Percentiles rank a stretch among this genome's conserved stretches.
Evolutionary conservation across 2,329 filamentous ascomycete genomes (phyloP).

Genomic region (Sarocladium brachiariae): DNA sequence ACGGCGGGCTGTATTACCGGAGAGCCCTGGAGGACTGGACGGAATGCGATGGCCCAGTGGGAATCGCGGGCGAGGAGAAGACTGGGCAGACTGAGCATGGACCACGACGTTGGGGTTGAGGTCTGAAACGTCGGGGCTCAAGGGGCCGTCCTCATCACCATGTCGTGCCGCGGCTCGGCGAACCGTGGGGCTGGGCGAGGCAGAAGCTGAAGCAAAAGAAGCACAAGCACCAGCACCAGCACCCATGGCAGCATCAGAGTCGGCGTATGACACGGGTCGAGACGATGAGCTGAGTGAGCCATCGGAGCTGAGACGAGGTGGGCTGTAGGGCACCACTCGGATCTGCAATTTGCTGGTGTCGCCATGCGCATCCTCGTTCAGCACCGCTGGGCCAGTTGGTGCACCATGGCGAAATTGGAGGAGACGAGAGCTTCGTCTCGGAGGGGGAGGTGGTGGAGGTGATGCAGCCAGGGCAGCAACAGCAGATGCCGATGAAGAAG

Average conservation of each 20-base stretch:
- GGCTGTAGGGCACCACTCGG: conserved; percentile 32
- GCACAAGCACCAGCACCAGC: neutral
- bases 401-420: conserved; percentile 7
- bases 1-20: neutral
- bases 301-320: conserved; percentile 28
- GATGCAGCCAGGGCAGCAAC: neutral
- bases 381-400: neutral
- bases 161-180: conserved; percentile 6
- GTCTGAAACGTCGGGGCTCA: conserved; percentile 4
- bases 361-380: conserved; percentile 13
- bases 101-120: neutral
- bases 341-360: conserved; percentile 21
- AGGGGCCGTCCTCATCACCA: neutral
- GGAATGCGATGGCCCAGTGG: neutral
- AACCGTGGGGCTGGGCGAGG: conserved; percentile 4
- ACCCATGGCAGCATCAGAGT: conserved; percentile 4
- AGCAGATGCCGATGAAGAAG: neutral
- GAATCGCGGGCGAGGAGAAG: neutral
- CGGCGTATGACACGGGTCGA: conserved; percentile 19
- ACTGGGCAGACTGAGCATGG: neutral
- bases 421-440: neutral
- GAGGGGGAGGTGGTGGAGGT: neutral
- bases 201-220: neutral
- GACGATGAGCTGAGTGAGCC: conserved; percentile 17
- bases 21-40: neutral